phyloP scores from a whole-genome alignment of 352 stramenopile genomes.

The Globisporangium irregulare region DNA sequence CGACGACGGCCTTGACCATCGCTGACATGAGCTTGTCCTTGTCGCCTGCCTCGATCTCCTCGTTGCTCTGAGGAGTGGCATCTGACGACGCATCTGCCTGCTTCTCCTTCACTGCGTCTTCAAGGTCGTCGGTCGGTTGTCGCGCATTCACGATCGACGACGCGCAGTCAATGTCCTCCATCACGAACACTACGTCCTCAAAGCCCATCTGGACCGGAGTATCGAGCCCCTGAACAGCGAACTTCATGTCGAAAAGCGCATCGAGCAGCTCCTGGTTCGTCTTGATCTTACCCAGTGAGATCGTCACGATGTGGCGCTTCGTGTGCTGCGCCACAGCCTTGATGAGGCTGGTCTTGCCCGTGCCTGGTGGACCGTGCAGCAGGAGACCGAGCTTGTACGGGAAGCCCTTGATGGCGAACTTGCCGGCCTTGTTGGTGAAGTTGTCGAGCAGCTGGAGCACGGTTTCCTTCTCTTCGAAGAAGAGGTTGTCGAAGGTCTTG shows the following conservation, averaged over 20 bases:
- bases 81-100: too few species aligned
- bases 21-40: constrained; percentile 19
- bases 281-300: constrained; percentile 56
- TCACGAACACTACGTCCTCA: constrained; percentile 65
- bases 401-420: too few species aligned
- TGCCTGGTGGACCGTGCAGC: constrained; percentile 78
- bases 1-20: constrained; percentile 29
- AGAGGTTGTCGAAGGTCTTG: too few species aligned
- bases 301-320: constrained; percentile 71
- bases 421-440: too few species aligned
- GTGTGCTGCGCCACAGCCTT: constrained; percentile 84
- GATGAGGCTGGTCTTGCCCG: constrained; percentile 90
- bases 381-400: too few species aligned
- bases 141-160: constrained; percentile 38
- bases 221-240: constrained; percentile 39
- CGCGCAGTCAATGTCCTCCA: constrained; percentile 21
- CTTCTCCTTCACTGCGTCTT: too few species aligned
- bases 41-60: too few species aligned
- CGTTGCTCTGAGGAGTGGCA: too few species aligned
- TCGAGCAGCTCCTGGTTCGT: constrained; percentile 69
- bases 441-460: too few species aligned
- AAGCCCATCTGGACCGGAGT: constrained; percentile 42
- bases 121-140: too few species aligned
- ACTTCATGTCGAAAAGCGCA: constrained; percentile 53
- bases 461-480: too few species aligned